Percentiles rank a stretch among this genome's conserved stretches.
Conservation (phyloP, 2,329 filamentous ascomycete genomes). For the Stagonosporopsis rhizophila region DNA sequence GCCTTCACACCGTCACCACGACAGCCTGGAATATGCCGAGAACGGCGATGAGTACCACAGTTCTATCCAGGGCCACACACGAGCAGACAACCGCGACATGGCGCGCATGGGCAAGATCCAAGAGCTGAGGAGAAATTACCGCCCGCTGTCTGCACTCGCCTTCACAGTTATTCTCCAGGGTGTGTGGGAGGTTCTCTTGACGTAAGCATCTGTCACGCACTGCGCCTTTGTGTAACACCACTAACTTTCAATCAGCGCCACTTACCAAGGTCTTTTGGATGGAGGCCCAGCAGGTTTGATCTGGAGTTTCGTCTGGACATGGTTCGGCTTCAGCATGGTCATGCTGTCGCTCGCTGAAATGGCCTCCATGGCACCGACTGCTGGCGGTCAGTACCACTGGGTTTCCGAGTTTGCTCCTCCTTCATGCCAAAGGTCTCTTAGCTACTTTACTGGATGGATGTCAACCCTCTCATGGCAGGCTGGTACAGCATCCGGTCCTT, state of each 20-base stretch:
- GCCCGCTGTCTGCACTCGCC: constrained; percentile 40
- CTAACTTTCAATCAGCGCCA: constrained; percentile 28
- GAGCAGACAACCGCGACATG: constrained; percentile 41
- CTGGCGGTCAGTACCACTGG: constrained; percentile 47
- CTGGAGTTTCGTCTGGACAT: constrained; percentile 47
- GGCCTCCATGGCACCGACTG: constrained; percentile 46
- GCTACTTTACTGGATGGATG: constrained; percentile 55
- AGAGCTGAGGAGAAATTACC: constrained; percentile 45
- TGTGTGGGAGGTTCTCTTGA: constrained; percentile 45
- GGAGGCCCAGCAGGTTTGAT: constrained; percentile 45
- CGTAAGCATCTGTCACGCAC: constrained; percentile 24
- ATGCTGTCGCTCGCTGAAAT: constrained; percentile 46
- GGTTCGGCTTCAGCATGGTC: constrained; percentile 42
- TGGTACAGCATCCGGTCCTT: constrained; percentile 56
- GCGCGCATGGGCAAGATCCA: constrained; percentile 45
- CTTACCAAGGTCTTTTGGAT: constrained; percentile 39
- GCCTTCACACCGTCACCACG: constrained; percentile 15
- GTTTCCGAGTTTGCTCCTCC: constrained; percentile 45
- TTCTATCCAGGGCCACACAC: constrained; percentile 36
- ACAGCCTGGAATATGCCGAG: constrained; percentile 31
- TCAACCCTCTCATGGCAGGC: constrained; percentile 60
- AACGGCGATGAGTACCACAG: constrained; percentile 38
- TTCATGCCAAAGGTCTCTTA: constrained; percentile 36
- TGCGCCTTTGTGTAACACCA: background rate
- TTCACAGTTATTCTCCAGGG: constrained; percentile 45